Evolutionary conservation across 805 yeast genomes (phyloP).

Genomic region (Lipomyces starkeyi): DNA sequence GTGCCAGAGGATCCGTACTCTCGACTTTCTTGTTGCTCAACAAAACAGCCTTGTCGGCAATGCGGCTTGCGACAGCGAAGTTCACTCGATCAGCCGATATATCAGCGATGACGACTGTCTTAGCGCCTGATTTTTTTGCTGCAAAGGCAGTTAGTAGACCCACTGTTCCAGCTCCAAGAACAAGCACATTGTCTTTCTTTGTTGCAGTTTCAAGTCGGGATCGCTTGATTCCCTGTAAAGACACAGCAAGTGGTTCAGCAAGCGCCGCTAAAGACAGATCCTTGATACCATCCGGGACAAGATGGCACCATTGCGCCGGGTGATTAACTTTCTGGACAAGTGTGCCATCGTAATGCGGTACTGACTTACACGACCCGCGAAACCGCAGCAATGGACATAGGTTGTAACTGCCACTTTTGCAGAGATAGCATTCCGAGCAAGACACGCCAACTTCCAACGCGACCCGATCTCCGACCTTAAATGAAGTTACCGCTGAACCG

Average conservation of each 20-base stretch:
- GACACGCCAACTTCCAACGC: slow-evolving; percentile 68
- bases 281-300: slow-evolving; percentile 51
- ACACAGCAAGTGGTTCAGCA: slow-evolving; percentile 64
- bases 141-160: slow-evolving; percentile 66
- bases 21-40: slow-evolving; percentile 2
- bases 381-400: slow-evolving; percentile 58
- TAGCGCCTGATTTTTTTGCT: slow-evolving; percentile 42
- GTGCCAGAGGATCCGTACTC: not conserved
- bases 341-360: slow-evolving; percentile 62
- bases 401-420: slow-evolving; percentile 57
- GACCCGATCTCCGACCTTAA: slow-evolving; percentile 63
- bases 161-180: slow-evolving; percentile 60
- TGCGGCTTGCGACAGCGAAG: slow-evolving; percentile 39
- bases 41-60: slow-evolving; percentile 6
- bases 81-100: slow-evolving; percentile 49
- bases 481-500: slow-evolving; percentile 55
- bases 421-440: slow-evolving; percentile 58
- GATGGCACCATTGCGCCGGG: slow-evolving; percentile 49
- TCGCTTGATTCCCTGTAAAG: slow-evolving; percentile 61
- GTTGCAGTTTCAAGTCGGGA: slow-evolving; percentile 52
- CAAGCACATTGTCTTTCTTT: slow-evolving; percentile 50
- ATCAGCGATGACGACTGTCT: slow-evolving; percentile 57
- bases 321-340: slow-evolving; percentile 56
- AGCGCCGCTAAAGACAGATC: slow-evolving; percentile 55
- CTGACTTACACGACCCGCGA: slow-evolving; percentile 49